Base-by-base conservation (phyloP, 495 filamentous ascomycete species). In the Xylaria cubensis region DNA sequence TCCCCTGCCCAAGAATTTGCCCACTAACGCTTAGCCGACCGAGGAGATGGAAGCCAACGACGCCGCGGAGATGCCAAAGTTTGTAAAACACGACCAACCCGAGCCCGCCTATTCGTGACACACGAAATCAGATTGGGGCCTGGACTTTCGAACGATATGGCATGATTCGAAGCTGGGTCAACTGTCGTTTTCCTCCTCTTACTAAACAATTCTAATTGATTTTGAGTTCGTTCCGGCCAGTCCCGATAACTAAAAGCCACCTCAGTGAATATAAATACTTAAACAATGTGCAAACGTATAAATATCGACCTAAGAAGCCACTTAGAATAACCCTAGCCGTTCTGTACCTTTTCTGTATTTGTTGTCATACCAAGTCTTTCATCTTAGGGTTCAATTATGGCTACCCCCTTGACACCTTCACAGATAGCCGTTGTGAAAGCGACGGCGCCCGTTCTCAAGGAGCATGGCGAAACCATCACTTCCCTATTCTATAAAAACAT, bases 401-500 rank as follows among this genome's bases (percentile, higher is more conserved):
- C 78, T 36, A 75, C 80, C 10, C 71, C 80, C 66, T 75, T 85
- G 42, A 82, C 84, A 4, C 73, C 77, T 8, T 74, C 76, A 5
- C 85, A 87, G 73, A 81, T 87, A 64, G 80, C 81, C 72, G 86
- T 86, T 76, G 85, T 90, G 79, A 89, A 89, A 74, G 76, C 88
- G 59, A 90, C 88, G 21, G 88, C 83, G 32, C 88, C 90, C 8
- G 86, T 93, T 15, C 84, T 94, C 21, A 84, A 87, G 53, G 85
- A 89, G 69, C 88, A 94, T 78, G 92, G 92, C 78, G 79, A 79
- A 24, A 83, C 85, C 58, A 92, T 94, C 80, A 93, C 91, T 21
- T 84, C 81, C 10, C 75, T 85, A 66, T 93, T 94, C 84, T 94
- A 94, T 80, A 78, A 85, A 36, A 90, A 90, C 81, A 82, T 94